A percentile compares a stretch with the other conserved stretches of the same genome.
These are phyloP conservation scores for Ceratobasidium sp. DNA, from an alignment of 1,284 basidiomycete genomes.

Conservation along the genomic window DNA sequence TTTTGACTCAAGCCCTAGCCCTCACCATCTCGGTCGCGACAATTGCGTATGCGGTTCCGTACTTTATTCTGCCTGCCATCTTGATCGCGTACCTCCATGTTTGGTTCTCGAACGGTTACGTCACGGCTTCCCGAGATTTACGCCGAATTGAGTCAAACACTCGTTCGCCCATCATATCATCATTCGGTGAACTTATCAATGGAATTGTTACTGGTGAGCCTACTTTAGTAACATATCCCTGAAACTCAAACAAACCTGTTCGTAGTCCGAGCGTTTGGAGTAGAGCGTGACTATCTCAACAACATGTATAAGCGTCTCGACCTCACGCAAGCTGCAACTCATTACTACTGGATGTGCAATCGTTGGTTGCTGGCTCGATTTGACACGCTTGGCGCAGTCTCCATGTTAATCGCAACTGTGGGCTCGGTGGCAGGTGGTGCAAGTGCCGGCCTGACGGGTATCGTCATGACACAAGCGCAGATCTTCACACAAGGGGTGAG, in stretches of 20 bases:
- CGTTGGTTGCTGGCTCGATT: conserved; percentile 54
- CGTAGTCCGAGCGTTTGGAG: conserved; percentile 39
- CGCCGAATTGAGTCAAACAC: conserved; percentile 39
- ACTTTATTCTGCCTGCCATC: conserved; percentile 27
- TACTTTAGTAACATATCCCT: neutral
- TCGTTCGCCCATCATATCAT: conserved; percentile 42
- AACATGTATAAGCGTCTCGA: conserved; percentile 36
- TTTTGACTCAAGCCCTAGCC: neutral
- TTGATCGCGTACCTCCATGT: conserved; percentile 18
- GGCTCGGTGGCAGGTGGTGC: conserved; percentile 23
- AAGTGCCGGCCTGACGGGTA: conserved; percentile 15
- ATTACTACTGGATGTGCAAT: conserved; percentile 47
- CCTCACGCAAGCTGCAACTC: conserved; percentile 31
- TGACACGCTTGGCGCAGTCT: conserved; percentile 75
- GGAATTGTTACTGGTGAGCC: conserved; percentile 19
- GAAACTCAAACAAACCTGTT: neutral
- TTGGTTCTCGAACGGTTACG: conserved; percentile 32
- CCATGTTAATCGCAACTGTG: conserved; percentile 74
- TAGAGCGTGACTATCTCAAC: conserved; percentile 30
- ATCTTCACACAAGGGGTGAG: conserved; percentile 12
- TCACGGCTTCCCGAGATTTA: conserved; percentile 32
- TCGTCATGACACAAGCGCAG: conserved; percentile 26
- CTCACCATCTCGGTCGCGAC: conserved; percentile 15
- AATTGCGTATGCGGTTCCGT: conserved; percentile 35
- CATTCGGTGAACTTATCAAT: conserved; percentile 34